These are phyloP conservation scores for Cercophora newfieldiana DNA, from an alignment of 495 filamentous ascomycete genomes.

Conservation along the genomic window DNA sequence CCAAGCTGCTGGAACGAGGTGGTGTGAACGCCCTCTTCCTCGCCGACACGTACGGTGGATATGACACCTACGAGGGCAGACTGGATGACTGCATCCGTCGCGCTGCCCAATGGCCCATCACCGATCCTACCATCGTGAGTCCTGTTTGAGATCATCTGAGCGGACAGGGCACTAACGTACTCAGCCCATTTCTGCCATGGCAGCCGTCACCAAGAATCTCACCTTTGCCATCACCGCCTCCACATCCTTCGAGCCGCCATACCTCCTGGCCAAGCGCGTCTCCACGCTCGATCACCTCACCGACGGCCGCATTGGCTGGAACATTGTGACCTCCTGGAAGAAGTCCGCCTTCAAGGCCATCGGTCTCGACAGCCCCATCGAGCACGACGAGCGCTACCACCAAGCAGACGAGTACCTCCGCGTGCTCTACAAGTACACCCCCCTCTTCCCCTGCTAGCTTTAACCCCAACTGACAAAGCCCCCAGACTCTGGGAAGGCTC, in stretches of 20 bases:
- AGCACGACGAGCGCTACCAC: constrained; percentile 62
- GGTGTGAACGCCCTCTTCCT: constrained; percentile 62
- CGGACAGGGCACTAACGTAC: no score
- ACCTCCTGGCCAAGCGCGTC: constrained; percentile 57
- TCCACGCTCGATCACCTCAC: constrained; percentile 66
- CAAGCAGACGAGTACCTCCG: constrained; percentile 63
- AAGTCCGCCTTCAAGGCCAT: constrained; percentile 60
- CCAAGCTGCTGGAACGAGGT: constrained; percentile 58
- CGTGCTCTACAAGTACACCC: constrained; percentile 58
- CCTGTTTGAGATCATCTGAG: no score
- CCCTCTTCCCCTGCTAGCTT: no score
- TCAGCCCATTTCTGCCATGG: constrained; percentile 56
- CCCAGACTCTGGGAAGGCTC: constrained; percentile 66
- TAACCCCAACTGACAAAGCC: no score
- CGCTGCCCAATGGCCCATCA: constrained; percentile 61
- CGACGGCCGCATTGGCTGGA: constrained; percentile 62
- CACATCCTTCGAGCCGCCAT: constrained; percentile 60
- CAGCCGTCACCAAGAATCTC: constrained; percentile 56
- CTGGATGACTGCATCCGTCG: constrained; percentile 46
- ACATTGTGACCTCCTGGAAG: constrained; percentile 64
- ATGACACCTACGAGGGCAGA: constrained; percentile 57
- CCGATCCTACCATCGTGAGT: constrained; percentile 53
- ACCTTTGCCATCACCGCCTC: constrained; percentile 56
- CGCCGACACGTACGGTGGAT: constrained; percentile 60
- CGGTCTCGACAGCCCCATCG: constrained; percentile 55